Conservation (phyloP, 2,329 filamentous ascomycete species). For the Aspergillus eucalypticola region DNA sequence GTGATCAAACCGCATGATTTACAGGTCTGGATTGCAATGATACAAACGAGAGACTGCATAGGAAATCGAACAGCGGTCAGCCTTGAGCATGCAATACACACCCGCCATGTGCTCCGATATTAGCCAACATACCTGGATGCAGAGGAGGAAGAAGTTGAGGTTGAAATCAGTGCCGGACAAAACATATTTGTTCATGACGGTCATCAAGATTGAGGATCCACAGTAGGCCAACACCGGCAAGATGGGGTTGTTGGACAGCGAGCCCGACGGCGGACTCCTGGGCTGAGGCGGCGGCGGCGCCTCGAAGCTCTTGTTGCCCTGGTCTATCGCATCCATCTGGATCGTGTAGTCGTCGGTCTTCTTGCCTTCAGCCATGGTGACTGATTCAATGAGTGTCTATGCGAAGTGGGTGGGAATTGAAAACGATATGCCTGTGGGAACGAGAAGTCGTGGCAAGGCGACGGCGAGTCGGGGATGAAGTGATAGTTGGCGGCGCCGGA, state of each 20-base stretch:
- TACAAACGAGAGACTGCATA: constrained; percentile 79
- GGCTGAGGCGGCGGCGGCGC: constrained; percentile 40
- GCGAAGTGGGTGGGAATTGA: constrained; percentile 1
- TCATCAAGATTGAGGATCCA: constrained; percentile 97
- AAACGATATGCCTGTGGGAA: constrained; percentile 5
- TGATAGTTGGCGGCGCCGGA: constrained; percentile 5
- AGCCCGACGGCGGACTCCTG: constrained; percentile 39
- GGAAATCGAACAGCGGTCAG: constrained; percentile 2
- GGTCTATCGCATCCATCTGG: constrained; percentile 64
- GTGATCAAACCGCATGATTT: constrained; percentile 81
- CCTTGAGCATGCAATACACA: not conserved
- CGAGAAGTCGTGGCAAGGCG: not conserved
- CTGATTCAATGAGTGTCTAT: constrained; percentile 9
- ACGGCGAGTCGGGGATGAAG: not conserved
- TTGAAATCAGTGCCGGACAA: constrained; percentile 90
- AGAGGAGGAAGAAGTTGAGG: constrained; percentile 92
- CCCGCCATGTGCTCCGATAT: not conserved
- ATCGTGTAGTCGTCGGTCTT: constrained; percentile 75
- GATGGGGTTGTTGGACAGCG: constrained; percentile 72
- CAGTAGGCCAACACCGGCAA: constrained; percentile 89
- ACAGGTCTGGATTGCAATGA: constrained; percentile 76
- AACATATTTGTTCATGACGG: constrained; percentile 99
- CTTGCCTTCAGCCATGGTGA: constrained; percentile 81
- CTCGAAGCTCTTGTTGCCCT: constrained; percentile 51
- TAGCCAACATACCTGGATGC: constrained; percentile 72